Conservation (phyloP, 129 eudicot genomes). For the Centrapalus pauciflorus region DNA sequence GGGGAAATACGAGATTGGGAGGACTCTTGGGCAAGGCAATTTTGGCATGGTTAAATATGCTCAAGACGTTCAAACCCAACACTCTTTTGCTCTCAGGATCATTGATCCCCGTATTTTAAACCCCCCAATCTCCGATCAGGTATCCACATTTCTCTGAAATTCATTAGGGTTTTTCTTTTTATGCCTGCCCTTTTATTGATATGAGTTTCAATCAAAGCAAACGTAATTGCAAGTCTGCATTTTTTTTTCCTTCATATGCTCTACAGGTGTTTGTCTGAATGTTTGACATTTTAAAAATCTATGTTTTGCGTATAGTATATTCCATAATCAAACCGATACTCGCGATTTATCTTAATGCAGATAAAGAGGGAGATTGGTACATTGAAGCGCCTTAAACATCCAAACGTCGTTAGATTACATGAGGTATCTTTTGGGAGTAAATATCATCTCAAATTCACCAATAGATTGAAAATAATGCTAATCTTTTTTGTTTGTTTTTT, state of each 20-base stretch:
- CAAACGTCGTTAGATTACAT: conserved; percentile 53
- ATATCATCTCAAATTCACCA: not conserved
- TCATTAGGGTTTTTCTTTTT: too few relatives aligned
- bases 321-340: too few relatives aligned
- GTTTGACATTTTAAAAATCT: too few relatives aligned
- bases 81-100: conserved; percentile 52
- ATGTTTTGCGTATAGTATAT: too few relatives aligned
- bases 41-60: conserved; percentile 69
- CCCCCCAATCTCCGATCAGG: conserved; percentile 69
- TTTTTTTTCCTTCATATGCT: too few relatives aligned
- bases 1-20: conserved; percentile 66
- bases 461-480: not conserved
- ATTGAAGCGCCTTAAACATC: conserved; percentile 59
- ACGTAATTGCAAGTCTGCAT: too few relatives aligned
- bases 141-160: not conserved
- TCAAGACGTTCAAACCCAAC: conserved; percentile 39
- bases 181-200: too few relatives aligned
- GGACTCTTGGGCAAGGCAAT: conserved; percentile 63
- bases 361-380: conserved; percentile 73
- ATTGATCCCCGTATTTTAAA: conserved; percentile 33
- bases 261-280: too few relatives aligned
- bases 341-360: too few relatives aligned
- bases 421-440: too few relatives aligned
- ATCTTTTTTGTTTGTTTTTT: not conserved
- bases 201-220: too few relatives aligned